These are phyloP conservation scores for Hymenoscyphus salicellus DNA, from an alignment of 2,329 filamentous ascomycete species.

Conservation along the genomic window DNA sequence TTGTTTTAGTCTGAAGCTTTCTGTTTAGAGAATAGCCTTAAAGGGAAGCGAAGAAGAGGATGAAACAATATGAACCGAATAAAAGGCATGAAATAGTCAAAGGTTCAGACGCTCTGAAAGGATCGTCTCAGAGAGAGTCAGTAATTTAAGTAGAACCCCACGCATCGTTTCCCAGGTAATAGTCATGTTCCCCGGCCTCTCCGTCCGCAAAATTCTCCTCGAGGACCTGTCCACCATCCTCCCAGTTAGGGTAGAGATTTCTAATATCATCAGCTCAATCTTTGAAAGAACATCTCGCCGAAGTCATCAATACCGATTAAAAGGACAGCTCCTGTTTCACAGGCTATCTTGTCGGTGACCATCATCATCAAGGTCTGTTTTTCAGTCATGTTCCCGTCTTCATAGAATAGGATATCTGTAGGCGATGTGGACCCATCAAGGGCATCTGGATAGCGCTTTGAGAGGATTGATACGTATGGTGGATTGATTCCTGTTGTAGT, in stretches of 20 bases:
- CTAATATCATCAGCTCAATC: conserved; percentile 2
- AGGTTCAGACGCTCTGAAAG: no score
- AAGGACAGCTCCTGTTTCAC: conserved; percentile 4
- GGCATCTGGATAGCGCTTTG: conserved; percentile 7
- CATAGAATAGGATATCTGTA: no score
- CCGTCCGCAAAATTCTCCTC: conserved; percentile 1
- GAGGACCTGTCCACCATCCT: background rate
- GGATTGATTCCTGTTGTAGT: background rate
- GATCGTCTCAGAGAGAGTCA: no score
- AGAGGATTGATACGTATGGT: background rate
- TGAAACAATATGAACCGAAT: no score
- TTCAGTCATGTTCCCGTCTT: background rate
- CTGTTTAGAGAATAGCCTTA: no score
- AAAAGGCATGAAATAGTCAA: no score
- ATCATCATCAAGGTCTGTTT: conserved; percentile 4
- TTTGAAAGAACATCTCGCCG: conserved; percentile 3
- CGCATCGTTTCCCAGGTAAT: background rate
- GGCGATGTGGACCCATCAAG: background rate
- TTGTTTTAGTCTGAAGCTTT: no score
- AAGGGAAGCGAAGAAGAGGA: no score
- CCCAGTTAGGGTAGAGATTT: background rate
- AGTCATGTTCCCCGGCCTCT: background rate
- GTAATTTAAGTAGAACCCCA: background rate
- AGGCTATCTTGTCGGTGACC: conserved; percentile 1
- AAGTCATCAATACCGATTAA: conserved; percentile 2